Conservation (phyloP, 139 green algal genomes). For the Chlamydomonas sp. region DNA sequence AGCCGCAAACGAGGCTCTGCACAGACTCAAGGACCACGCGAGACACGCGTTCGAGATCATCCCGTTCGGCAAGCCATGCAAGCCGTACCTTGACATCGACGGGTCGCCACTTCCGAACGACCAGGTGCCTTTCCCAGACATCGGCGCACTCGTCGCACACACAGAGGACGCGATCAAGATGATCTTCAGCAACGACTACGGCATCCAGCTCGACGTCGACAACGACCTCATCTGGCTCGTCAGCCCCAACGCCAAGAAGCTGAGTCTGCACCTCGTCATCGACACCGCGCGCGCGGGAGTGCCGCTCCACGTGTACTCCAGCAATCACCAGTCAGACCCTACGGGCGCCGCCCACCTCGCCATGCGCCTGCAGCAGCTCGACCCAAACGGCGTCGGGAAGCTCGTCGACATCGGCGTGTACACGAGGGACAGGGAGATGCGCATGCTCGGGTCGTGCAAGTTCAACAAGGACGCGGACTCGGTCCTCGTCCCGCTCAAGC, state of each 20-base stretch:
- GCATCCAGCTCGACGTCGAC: too few relatives aligned
- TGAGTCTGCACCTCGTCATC: constrained; percentile 23
- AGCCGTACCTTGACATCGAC: too few relatives aligned
- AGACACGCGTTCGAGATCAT: too few relatives aligned
- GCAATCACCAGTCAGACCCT: constrained; percentile 16
- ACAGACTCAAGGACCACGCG: too few relatives aligned
- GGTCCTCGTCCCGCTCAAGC: neutral
- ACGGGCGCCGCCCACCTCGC: constrained; percentile 20
- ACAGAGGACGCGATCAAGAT: too few relatives aligned
- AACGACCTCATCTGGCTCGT: constrained; percentile 14
- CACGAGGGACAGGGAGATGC: constrained; percentile 16
- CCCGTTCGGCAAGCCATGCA: too few relatives aligned
- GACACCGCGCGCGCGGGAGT: neutral
- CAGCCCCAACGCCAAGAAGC: constrained; percentile 9
- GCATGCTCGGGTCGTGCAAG: constrained; percentile 16
- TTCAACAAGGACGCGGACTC: constrained; percentile 5
- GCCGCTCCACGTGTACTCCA: constrained; percentile 17
- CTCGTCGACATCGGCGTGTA: constrained; percentile 18
- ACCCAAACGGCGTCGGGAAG: constrained; percentile 12
- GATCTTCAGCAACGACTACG: too few relatives aligned
- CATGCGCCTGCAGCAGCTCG: constrained; percentile 14
- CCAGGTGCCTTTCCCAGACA: too few relatives aligned
- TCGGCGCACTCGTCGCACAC: too few relatives aligned
- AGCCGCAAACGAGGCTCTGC: too few relatives aligned
- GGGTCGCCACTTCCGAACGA: too few relatives aligned